Conservation (phyloP, 129 eudicot species). For the Tagetes patula region DNA sequence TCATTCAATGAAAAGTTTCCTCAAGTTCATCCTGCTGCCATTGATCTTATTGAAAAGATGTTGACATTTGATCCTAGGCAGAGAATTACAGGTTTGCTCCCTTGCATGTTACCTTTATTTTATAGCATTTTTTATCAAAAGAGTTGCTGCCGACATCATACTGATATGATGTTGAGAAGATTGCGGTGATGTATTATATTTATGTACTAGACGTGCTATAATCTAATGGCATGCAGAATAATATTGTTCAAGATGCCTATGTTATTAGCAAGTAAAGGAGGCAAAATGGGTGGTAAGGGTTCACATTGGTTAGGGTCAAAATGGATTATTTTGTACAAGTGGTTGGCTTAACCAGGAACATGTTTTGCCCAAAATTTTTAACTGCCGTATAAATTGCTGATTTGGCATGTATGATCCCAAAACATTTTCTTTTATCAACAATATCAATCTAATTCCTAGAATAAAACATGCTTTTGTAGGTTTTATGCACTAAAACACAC, state of each 20-base stretch:
- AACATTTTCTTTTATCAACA: background rate
- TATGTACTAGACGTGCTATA: background rate
- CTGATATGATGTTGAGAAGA: background rate
- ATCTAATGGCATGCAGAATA: background rate
- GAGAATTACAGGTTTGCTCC: slow-evolving; percentile 71
- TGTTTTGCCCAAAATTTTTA: background rate
- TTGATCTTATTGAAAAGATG: slow-evolving; percentile 91
- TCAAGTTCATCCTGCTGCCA: slow-evolving; percentile 72
- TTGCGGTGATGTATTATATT: background rate
- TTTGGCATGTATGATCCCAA: background rate
- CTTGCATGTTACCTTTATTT: background rate
- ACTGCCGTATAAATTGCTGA: background rate
- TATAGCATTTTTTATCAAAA: background rate
- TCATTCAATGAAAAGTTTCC: slow-evolving; percentile 78
- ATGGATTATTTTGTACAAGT: background rate
- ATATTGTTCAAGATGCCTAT: background rate
- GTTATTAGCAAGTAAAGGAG: background rate
- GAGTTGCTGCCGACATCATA: background rate
- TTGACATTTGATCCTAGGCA: slow-evolving; percentile 88
- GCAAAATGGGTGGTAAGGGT: background rate
- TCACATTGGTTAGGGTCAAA: background rate
- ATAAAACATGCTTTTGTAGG: background rate
- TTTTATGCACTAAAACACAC: background rate
- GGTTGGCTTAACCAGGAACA: background rate
- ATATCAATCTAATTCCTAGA: background rate